These are phyloP conservation scores for Hypoxylon sp. DNA, from an alignment of 2,329 filamentous ascomycete genomes.

Conservation along the genomic window DNA sequence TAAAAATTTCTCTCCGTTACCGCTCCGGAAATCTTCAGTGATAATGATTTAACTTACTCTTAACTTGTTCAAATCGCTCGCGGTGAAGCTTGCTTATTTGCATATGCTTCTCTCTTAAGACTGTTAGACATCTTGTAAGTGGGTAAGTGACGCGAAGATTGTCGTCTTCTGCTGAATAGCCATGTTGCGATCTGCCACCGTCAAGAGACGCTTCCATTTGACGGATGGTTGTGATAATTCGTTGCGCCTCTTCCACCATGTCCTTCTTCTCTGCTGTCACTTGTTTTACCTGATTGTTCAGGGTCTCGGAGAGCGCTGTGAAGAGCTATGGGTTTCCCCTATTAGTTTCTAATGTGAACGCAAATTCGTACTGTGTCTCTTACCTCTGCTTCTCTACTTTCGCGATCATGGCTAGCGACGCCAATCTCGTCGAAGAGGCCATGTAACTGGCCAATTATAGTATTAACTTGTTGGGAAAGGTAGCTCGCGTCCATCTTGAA, in stretches of 20 bases:
- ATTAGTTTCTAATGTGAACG: conserved; percentile 34
- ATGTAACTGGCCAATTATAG: conserved; percentile 92
- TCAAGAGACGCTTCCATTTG: conserved; percentile 95
- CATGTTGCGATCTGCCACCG: conserved; percentile 76
- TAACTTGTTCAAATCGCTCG: conserved; percentile 95
- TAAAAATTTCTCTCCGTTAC: conserved; percentile 3
- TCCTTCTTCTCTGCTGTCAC: conserved; percentile 92
- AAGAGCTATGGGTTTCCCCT: conserved; percentile 77
- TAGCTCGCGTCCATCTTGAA: conserved; percentile 87
- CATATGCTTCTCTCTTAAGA: conserved; percentile 87
- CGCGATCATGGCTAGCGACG: conserved; percentile 92
- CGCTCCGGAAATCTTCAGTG: background rate
- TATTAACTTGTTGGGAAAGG: conserved; percentile 94
- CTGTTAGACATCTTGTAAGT: conserved; percentile 82
- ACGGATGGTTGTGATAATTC: conserved; percentile 85
- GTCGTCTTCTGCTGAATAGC: conserved; percentile 73
- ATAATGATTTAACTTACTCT: conserved; percentile 73
- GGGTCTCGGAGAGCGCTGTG: conserved; percentile 88
- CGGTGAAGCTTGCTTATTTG: conserved; percentile 86
- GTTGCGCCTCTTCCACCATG: conserved; percentile 90
- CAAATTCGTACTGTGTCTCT: conserved; percentile 49
- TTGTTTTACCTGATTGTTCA: conserved; percentile 88
- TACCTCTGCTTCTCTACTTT: conserved; percentile 91
- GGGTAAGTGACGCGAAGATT: conserved; percentile 86
- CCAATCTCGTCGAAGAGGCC: conserved; percentile 98